A percentile compares a stretch with the other conserved stretches of the same genome.
phyloP scores from a whole-genome alignment of 2,329 filamentous ascomycete genomes.

The Arthroderma sp. region DNA sequence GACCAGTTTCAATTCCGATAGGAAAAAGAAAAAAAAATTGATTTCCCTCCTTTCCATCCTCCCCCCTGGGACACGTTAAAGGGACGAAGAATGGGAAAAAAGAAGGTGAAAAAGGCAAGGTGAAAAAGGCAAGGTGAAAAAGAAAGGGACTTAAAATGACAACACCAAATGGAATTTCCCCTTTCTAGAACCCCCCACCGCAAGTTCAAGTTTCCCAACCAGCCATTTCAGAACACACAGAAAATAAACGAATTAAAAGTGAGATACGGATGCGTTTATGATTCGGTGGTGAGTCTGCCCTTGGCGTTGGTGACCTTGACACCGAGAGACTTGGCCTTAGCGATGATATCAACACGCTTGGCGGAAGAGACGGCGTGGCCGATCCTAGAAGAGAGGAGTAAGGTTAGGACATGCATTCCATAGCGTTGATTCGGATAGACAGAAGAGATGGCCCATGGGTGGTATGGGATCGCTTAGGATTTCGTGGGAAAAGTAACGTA shows the following conservation, averaged over 20 bases:
- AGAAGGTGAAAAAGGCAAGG: slow-evolving; percentile 1
- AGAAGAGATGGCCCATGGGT: background rate
- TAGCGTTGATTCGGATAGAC: too few relatives aligned
- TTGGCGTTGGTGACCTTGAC: slow-evolving; percentile 99
- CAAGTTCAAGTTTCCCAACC: background rate
- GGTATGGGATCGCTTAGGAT: background rate
- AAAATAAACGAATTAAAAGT: slow-evolving; percentile 6
- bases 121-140: slow-evolving; percentile 2
- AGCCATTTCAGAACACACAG: slow-evolving; percentile 1
- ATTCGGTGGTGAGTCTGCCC: slow-evolving; percentile 96
- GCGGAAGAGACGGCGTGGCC: slow-evolving; percentile 94
- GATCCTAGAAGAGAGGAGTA: slow-evolving; percentile 49
- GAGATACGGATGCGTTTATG: slow-evolving; percentile 6
- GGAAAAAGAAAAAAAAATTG: background rate
- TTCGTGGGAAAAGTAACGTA: slow-evolving; percentile 40
- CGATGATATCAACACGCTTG: slow-evolving; percentile 97
- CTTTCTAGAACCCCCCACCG: background rate
- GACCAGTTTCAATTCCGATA: too few relatives aligned
- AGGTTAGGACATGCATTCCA: too few relatives aligned
- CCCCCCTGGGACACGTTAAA: background rate
- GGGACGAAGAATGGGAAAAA: background rate
- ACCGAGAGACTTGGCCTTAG: slow-evolving; percentile 92
- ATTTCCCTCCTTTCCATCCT: background rate
- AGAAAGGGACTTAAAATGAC: slow-evolving; percentile 7
- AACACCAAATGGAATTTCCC: slow-evolving; percentile 6